Evolutionary conservation across 176 grass and related monocot species (phyloP).

Genomic region (Otatea glauca): DNA sequence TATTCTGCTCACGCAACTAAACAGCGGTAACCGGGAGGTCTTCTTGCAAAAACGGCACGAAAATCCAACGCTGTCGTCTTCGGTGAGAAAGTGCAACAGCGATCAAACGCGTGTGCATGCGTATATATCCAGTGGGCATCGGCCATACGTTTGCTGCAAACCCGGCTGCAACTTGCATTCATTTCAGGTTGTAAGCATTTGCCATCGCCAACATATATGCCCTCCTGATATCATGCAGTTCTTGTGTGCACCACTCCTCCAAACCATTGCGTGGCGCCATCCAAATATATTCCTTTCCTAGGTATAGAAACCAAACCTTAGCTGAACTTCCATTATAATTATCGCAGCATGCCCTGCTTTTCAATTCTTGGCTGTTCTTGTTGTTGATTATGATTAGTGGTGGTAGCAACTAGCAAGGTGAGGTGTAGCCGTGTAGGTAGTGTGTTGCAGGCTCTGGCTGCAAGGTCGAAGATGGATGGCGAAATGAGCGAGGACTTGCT

Average conservation of each 20-base stretch:
- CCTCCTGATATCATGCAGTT: not conserved
- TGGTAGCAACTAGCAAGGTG: not conserved
- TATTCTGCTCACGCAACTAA: not conserved
- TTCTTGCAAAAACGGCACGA: not conserved
- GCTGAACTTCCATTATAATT: not conserved
- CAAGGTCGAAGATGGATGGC: constrained; percentile 18
- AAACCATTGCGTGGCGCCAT: not conserved
- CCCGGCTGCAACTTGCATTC: not conserved
- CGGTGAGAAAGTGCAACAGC: too few relatives aligned
- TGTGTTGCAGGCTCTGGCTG: not conserved
- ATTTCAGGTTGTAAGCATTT: not conserved
- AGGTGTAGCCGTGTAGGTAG: not conserved
- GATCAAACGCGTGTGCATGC: not conserved
- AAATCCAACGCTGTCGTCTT: not conserved
- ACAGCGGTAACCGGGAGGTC: not conserved
- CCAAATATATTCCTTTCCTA: not conserved
- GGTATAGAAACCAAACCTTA: constrained; percentile 14
- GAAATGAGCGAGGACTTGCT: constrained; percentile 63
- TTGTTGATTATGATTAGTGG: not conserved
- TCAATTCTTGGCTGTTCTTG: not conserved
- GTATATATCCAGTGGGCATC: not conserved
- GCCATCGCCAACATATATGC: not conserved
- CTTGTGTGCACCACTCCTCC: not conserved
- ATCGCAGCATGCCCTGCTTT: not conserved
- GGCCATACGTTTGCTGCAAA: not conserved